Evolutionary conservation across 202 grass and related monocot species (phyloP), one percentile per base, ranked within the genome.

Genomic region (Cymbopogon flexuosus): DNA sequence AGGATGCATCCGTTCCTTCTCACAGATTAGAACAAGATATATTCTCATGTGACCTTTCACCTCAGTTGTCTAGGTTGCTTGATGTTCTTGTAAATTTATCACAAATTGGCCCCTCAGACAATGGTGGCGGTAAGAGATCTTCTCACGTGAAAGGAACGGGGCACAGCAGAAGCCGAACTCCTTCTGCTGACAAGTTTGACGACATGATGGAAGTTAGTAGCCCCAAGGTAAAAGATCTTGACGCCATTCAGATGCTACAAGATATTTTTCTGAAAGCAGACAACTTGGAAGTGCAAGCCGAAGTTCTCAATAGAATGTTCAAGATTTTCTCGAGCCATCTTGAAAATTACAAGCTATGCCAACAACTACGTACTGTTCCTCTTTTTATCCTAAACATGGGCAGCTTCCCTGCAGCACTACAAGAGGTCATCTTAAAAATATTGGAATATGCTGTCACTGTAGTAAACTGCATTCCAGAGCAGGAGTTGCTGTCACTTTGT

Each of bases 241-340:
- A 99, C 78, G 96, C 96, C 16, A 96, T 99, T 71, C 96, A 99
- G 86, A 96, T 90, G 96, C 88, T 99, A 64, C 96, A 99, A 68
- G 96, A 99, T 85, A 96, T 99, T 82, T 99, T 99, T 90, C 89
- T 99, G 13, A 99, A 99, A 79, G 96, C 96, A 58, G 92, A 99
- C 68, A 99, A 99, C 84, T 82, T 91, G 56, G 92, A 99, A 88
- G 91, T 96, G 47, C 92, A 99, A 84, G 93, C 90, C 40, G 96
- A 99, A 89, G 96, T 99, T 83, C 87, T 99, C 45, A 96, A 99
- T 83, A 93, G 96, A 91, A 91, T 99, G 92, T 99, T 99, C 74
- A 99, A 93, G 83, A 95, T 99, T 81, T 99, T 99, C 82, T 99
- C 96, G 3, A 93, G 96, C 58, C 96, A 99, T 89, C 88, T 93